Conservation (phyloP, 768 basidiomycete species). For the Sutorius australiensis region DNA sequence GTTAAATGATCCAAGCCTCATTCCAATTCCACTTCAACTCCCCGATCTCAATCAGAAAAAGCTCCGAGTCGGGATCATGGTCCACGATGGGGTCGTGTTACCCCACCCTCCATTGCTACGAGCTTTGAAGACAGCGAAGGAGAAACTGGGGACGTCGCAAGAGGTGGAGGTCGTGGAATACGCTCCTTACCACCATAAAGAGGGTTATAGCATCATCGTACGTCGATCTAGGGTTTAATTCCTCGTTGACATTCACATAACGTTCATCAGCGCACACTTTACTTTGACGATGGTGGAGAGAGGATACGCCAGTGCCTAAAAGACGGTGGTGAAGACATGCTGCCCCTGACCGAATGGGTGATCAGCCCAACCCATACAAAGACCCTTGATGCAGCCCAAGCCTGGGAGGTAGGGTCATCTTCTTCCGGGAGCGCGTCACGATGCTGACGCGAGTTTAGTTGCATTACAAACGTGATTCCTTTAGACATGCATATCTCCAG, state of each 20-base stretch:
- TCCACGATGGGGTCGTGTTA: constrained; percentile 35
- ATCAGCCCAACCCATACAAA: constrained; percentile 26
- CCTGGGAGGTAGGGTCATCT: constrained; percentile 28
- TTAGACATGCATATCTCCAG: constrained; percentile 32
- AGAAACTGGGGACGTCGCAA: constrained; percentile 32
- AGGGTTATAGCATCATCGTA: constrained; percentile 32
- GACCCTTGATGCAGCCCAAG: constrained; percentile 20
- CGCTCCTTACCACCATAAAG: constrained; percentile 33
- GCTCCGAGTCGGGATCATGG: constrained; percentile 27
- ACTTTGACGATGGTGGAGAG: constrained; percentile 38
- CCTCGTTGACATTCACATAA: neutral
- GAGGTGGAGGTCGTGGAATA: constrained; percentile 38
- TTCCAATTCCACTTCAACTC: constrained; percentile 28
- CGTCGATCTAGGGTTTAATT: neutral
- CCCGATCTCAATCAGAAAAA: constrained; percentile 26
- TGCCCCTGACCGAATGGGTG: constrained; percentile 38
- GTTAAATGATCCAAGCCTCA: constrained; percentile 34
- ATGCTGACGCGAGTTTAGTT: constrained; percentile 20
- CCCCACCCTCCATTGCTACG: constrained; percentile 42
- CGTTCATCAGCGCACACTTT: constrained; percentile 31
- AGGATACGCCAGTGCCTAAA: constrained; percentile 18
- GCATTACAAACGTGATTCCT: constrained; percentile 30
- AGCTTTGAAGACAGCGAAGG: constrained; percentile 36
- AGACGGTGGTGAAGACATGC: constrained; percentile 32
- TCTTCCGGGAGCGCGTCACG: neutral